Percentiles rank a stretch among this genome's conserved stretches.
phyloP scores from a whole-genome alignment of 2,329 filamentous ascomycete genomes.

The Pyrenochaeta sp. region DNA sequence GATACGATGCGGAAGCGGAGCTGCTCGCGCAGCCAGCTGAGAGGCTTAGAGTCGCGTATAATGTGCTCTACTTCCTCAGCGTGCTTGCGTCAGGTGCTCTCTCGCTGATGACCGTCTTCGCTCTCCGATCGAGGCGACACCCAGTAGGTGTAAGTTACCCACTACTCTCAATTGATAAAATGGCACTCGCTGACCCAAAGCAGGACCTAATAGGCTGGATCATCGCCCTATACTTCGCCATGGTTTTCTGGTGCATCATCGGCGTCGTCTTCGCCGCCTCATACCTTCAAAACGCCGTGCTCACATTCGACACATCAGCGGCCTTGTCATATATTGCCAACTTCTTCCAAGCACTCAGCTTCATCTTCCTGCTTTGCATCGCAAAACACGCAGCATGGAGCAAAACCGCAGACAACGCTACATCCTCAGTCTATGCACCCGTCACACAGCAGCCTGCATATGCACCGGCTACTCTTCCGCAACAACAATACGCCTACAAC shows the following conservation, averaged over 20 bases:
- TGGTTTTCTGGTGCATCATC: conserved; percentile 30
- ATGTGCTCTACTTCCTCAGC: conserved; percentile 28
- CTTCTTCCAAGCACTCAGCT: conserved; percentile 29
- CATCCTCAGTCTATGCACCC: neutral
- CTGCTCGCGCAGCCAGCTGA: neutral
- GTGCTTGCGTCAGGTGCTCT: conserved; percentile 23
- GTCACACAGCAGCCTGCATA: conserved; percentile 16
- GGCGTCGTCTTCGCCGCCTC: conserved; percentile 15
- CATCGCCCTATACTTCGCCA: conserved; percentile 22
- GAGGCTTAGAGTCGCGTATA: conserved; percentile 19
- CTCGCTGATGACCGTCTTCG: conserved; percentile 19
- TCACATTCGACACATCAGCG: conserved; percentile 1
- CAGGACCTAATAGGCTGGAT: conserved; percentile 31
- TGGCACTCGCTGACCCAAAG: neutral
- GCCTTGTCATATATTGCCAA: conserved; percentile 23
- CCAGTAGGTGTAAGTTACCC: conserved; percentile 27
- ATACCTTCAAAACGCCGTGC: neutral
- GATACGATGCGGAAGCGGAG: neutral
- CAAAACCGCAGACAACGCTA: neutral
- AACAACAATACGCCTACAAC: conserved; percentile 3
- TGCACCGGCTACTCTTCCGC: conserved; percentile 11
- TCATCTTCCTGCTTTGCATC: conserved; percentile 29
- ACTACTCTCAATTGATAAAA: neutral
- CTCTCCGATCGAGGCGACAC: conserved; percentile 22
- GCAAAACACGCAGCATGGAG: conserved; percentile 27